A percentile compares a stretch with the other conserved stretches of the same genome.
phyloP scores from a whole-genome alignment of 345 rosid genomes.

The Draba incana region DNA sequence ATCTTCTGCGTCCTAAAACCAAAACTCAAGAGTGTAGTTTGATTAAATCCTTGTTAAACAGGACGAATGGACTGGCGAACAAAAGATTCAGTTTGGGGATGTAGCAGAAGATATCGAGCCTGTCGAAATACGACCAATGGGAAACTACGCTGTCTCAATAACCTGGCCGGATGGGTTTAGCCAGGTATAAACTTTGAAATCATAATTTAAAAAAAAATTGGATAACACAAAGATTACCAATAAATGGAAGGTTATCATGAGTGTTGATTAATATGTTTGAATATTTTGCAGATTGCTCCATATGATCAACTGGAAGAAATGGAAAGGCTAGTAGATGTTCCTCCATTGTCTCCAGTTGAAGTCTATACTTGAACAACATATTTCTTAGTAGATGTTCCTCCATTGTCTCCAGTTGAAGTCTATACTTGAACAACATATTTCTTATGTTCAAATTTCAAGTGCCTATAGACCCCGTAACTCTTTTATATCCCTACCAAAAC shows the following conservation, averaged over 20 bases:
- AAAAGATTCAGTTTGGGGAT: constrained; percentile 71
- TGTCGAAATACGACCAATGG: constrained; percentile 89
- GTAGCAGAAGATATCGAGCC: constrained; percentile 90
- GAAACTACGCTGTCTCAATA: constrained; percentile 93
- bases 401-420: constrained; percentile 45
- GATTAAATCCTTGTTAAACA: constrained; percentile 29
- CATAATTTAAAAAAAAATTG: neutral
- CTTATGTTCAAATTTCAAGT: no score
- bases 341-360: constrained; percentile 49
- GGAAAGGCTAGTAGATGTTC: constrained; percentile 72
- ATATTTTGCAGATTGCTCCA: constrained; percentile 80
- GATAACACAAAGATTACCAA: neutral
- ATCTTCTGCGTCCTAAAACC: constrained; percentile 1
- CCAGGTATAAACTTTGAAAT: constrained; percentile 55
- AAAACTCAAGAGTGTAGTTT: neutral
- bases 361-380: constrained; percentile 20
- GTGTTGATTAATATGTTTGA: constrained; percentile 3
- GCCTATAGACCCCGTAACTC: no score
- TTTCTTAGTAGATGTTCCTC: constrained; percentile 55
- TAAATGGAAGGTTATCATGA: neutral
- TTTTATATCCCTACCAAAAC: no score
- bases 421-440: constrained; percentile 1
- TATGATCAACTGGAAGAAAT: constrained; percentile 85
- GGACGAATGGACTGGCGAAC: constrained; percentile 98
- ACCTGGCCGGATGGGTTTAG: constrained; percentile 97